A percentile compares a stretch with the other conserved stretches of the same genome.
Conservation (phyloP, 257 asterid species). For the Solanum habrochaites region DNA sequence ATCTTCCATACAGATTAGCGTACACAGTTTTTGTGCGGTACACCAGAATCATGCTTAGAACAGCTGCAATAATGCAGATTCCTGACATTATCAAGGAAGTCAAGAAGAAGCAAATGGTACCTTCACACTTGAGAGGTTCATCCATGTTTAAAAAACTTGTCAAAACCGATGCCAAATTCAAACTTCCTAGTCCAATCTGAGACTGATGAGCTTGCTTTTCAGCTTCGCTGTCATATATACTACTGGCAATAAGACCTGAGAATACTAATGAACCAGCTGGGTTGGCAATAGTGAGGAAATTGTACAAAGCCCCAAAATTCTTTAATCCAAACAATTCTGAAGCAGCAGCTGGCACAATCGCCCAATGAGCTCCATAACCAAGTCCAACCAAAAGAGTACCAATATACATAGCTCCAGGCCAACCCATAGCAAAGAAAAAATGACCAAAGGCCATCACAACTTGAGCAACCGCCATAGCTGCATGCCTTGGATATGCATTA, state of each 20-base stretch:
- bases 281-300: constrained; percentile 40
- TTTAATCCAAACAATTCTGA: constrained; percentile 82
- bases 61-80: constrained; percentile 52
- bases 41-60: constrained; percentile 65
- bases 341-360: constrained; percentile 86
- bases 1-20: constrained; percentile 42
- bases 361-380: constrained; percentile 98
- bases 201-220: constrained; percentile 44
- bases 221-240: constrained; percentile 39
- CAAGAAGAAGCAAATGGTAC: constrained; percentile 63
- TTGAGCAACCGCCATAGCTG: constrained; percentile 70
- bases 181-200: neutral
- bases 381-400: constrained; percentile 89
- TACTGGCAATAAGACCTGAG: constrained; percentile 36
- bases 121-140: constrained; percentile 61
- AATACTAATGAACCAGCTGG: constrained; percentile 40
- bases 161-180: constrained; percentile 19
- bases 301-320: constrained; percentile 61
- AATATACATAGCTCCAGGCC: constrained; percentile 79
- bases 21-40: constrained; percentile 62
- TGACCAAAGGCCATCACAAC: constrained; percentile 71
- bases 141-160: constrained; percentile 22
- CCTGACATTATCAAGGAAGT: constrained; percentile 73
- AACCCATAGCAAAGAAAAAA: constrained; percentile 76
- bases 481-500: constrained; percentile 74